Evolutionary conservation across 129 eudicot genomes (phyloP), one percentile per base, ranked within the genome.

Genomic region (Cynara cardunculus): DNA sequence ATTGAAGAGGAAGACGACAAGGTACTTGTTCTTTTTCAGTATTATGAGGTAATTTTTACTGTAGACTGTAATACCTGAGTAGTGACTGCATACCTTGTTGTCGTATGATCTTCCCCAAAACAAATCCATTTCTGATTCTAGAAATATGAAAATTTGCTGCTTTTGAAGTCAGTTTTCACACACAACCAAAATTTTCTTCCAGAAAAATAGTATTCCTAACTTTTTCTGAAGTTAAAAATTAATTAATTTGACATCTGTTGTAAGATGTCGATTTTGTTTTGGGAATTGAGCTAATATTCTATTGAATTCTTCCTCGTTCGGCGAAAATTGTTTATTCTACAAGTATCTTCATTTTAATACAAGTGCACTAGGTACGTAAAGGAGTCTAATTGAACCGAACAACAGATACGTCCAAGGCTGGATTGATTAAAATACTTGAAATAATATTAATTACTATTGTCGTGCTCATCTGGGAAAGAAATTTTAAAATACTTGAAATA

Each of bases 1-100:
- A 56, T 35, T 70, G 68, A 82, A 69, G 85, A 80, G 10, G 65
- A 69, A 76, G 81, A 82, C n/a, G 76, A 49, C 35, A 76, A 76
- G 81, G 81, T 82, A 76, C 81, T 30, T 71, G 62, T 53, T 53
- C 46, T 28, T 65, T 21, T 27, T 3, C 34, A 79, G 2, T 24
- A 72, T 25, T n/a, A 81, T 30, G 67, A 18, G 12, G 27, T 78
- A 39, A 78, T 74, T 68, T 76, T 28, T 67, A 25, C 74, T 46
- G 6, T 46, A 46, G 59, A 46, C 35, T 72, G 77, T 80, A 11
- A 32, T 5, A 70, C 31, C 5, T 71, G 7, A 34, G n/a, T 37
- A 44, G 26, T 64, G 10, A 72, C 61, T 26, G 31, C 53, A 44
- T 69, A 27, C 27, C 25, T 66, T 24, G 26, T 14, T 25, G 66